Conservation (phyloP, 2,329 filamentous ascomycete species). For the Cryphonectria naterciae region DNA sequence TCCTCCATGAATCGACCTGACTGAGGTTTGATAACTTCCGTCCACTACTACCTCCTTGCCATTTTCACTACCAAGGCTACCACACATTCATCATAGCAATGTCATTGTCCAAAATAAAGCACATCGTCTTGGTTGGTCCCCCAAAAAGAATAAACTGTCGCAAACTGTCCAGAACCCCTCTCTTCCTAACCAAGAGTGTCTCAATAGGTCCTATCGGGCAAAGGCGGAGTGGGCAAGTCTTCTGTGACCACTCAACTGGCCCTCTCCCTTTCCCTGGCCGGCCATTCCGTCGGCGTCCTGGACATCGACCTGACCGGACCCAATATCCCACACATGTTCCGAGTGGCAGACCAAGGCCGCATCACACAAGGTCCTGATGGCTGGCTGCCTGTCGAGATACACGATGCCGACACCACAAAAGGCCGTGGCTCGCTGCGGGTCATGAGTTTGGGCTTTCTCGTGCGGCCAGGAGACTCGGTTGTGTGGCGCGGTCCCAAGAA, state of each 20-base stretch:
- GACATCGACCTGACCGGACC: slow-evolving; percentile 96
- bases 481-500: slow-evolving; percentile 99
- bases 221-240: slow-evolving; percentile 97
- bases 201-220: slow-evolving; percentile 79
- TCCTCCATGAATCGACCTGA: not conserved
- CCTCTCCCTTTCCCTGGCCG: slow-evolving; percentile 81
- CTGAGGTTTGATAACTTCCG: not conserved
- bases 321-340: slow-evolving; percentile 93
- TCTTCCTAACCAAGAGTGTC: slow-evolving; percentile 21
- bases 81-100: slow-evolving; percentile 43
- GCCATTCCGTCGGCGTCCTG: slow-evolving; percentile 89
- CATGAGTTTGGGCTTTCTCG: slow-evolving; percentile 92
- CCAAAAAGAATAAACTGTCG: not conserved
- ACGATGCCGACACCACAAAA: slow-evolving; percentile 58
- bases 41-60: not conserved
- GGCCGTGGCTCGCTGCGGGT: slow-evolving; percentile 71
- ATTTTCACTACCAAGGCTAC: no score
- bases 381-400: slow-evolving; percentile 88
- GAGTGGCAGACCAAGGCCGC: slow-evolving; percentile 78
- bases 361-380: slow-evolving; percentile 90
- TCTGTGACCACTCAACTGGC: slow-evolving; percentile 97
- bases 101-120: slow-evolving; percentile 72
- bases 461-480: slow-evolving; percentile 85
- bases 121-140: slow-evolving; percentile 66
- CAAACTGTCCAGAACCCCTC: not conserved